Evolutionary conservation across 768 basidiomycete genomes (phyloP), one percentile per base, ranked within the genome.

Genomic region (Xerocomellus dryophilus): DNA sequence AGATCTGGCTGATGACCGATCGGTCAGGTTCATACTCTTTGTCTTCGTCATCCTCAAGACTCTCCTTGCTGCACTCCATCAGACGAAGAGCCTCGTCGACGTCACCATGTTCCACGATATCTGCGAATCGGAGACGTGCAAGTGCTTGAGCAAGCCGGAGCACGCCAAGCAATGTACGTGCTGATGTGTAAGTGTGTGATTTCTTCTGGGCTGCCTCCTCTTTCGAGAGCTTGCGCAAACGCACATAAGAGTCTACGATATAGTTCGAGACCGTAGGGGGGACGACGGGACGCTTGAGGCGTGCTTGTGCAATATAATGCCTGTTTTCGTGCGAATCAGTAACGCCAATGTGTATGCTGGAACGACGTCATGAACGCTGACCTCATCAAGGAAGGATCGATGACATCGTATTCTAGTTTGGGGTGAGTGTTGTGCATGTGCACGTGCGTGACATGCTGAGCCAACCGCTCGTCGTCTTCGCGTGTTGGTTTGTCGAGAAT

Each of bases 1-100:
- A 95, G 68, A 98, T 91, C 72, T 90, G 85, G 68, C 87, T 90
- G 54, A 84, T 78, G 47, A 81, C 78, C 20, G 94, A 92, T 59
- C 83, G 81, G 66, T 99, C 96, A 5, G 77, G 76, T 32, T 88
- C 87, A 27, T 75, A 73, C 32, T 84, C 86, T 41, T 79, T 78
- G 40, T 88, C 86, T 18, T 83, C 81, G 11, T 92, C 91, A 42
- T 95, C 91, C 50, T 84, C 78, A 61, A 99, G 74, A 64, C 87
- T 92, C 65, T 91, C 89, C 71, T 98, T 99, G 74, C 90, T 93
- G 61, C 90, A 93, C 54, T 94, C 93, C 95, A 99, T 98, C 56
- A 99, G 76, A 36, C 97, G 85, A 57, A 99, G 76, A 2, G 97
- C 97, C 72, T 98, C 97, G 65, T 98, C 94, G 12, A 99, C 94